Evolutionary conservation across 306 rosid genomes (phyloP), one percentile per base, ranked within the genome.

Genomic region (Luffa acutangula): DNA sequence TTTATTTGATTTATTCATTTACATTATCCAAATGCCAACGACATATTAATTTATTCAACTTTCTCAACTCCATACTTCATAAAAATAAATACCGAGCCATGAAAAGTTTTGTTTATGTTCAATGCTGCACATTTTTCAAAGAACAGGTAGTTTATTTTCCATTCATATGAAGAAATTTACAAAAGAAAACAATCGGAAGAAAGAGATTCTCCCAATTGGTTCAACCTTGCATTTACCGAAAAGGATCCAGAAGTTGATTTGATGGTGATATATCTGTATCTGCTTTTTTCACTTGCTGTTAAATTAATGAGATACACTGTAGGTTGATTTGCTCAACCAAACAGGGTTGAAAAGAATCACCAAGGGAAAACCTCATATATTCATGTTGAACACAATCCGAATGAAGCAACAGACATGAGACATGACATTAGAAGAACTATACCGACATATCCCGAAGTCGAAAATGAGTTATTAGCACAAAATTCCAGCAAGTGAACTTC

Each of bases 391-490:
- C 76, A 10, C 41, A 71, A 71, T n/a, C 46, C 4, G 8, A 42
- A 20, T 0, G 42, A 58, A 49, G 53, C 21, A 41, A 20, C 21
- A 59, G 4, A 77, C 57, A 39, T 7, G 73, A 39, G 49, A 77
- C 51, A 37, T 31, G 13, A 77, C 25, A 63, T 48, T 34, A 48
- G 45, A 53, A 64, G 51, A 79, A 36, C 76, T 43, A 49, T 65
- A 48, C 78, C 13, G 31, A 49, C 25, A 46, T 21, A 71, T 21
- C 57, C 42, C 37, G 0, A 46, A 25, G 6, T 31, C 15, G 17
- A 74, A 73, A 74, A 74, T 4, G 46, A 74, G 46, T 74, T 48
- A 74, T 49, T 74, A 8, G 33, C 78, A 78, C 41, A 76, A 4
- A 72, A 37, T 80, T 70, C 75, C 57, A 36, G 45, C 66, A 37